These are phyloP conservation scores for Macrolepiota fuliginosa DNA, from an alignment of 768 basidiomycete species.

Conservation along the genomic window DNA sequence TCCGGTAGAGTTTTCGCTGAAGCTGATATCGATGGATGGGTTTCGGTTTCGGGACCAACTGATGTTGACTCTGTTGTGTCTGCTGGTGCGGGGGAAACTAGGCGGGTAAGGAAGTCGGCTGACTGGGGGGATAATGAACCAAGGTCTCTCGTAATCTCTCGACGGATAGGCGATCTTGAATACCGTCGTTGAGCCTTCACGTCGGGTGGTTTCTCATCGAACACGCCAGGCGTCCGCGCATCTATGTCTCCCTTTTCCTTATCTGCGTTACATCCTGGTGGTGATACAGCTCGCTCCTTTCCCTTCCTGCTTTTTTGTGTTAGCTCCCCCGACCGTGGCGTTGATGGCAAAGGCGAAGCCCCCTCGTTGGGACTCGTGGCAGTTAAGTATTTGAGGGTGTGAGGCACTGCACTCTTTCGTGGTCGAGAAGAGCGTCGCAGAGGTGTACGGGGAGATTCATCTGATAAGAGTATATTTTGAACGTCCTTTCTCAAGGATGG, in stretches of 20 bases:
- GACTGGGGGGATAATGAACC: constrained; percentile 64
- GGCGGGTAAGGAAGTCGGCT: constrained; percentile 23
- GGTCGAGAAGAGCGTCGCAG: constrained; percentile 38
- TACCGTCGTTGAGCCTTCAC: constrained; percentile 2
- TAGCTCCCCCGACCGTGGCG: constrained; percentile 20
- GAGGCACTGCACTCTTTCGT: constrained; percentile 31
- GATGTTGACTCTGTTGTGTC: background rate
- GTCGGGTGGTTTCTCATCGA: background rate
- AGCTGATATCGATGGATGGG: constrained; percentile 17
- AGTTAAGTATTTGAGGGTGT: constrained; percentile 17
- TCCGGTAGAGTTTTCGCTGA: background rate
- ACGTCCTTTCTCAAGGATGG: background rate
- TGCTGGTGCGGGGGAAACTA: constrained; percentile 20
- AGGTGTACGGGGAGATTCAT: constrained; percentile 23
- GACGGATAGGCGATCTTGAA: constrained; percentile 7
- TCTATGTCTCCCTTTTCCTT: background rate
- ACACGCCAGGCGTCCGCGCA: background rate
- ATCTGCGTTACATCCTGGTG: background rate
- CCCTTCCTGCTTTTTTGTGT: constrained; percentile 21
- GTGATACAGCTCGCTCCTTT: constrained; percentile 6
- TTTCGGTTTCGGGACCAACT: background rate
- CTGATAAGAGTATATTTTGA: background rate
- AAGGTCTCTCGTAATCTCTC: constrained; percentile 33
- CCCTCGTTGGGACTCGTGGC: constrained; percentile 11
- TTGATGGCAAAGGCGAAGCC: background rate